phyloP scores from a whole-genome alignment of 352 stramenopile genomes.

The Phytophthora pseudosyringae region DNA sequence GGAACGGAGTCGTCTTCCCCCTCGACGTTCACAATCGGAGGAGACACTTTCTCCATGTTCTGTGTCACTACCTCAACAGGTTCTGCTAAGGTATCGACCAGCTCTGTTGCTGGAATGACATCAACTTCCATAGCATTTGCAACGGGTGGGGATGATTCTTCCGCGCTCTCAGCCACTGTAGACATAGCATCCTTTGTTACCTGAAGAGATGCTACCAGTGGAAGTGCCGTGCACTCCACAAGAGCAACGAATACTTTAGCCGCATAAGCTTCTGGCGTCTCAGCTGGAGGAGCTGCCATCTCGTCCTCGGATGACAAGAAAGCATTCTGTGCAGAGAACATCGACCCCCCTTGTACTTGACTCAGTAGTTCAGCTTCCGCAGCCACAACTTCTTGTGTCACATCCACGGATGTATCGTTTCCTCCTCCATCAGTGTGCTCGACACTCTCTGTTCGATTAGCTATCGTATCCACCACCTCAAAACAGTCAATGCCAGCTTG shows the following conservation, averaged over 20 bases:
- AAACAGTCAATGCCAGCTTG: no score
- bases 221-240: conserved; percentile 17
- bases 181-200: not conserved
- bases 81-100: not conserved
- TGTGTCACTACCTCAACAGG: not conserved
- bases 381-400: not conserved
- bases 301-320: not conserved
- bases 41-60: not conserved
- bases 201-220: not conserved
- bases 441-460: no score
- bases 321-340: not conserved
- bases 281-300: not conserved
- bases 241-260: conserved; percentile 17
- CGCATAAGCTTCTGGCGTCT: conserved; percentile 5
- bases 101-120: not conserved
- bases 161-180: not conserved
- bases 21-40: not conserved
- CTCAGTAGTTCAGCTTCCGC: not conserved
- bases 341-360: not conserved
- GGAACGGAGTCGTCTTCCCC: not conserved
- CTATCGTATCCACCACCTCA: no score
- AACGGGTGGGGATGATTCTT: not conserved
- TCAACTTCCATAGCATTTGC: not conserved
- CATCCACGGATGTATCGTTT: not conserved
- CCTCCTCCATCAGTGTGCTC: not conserved